Evolutionary conservation across 441 rosid species (phyloP).

Genomic region (Arabidopsis lyrata): DNA sequence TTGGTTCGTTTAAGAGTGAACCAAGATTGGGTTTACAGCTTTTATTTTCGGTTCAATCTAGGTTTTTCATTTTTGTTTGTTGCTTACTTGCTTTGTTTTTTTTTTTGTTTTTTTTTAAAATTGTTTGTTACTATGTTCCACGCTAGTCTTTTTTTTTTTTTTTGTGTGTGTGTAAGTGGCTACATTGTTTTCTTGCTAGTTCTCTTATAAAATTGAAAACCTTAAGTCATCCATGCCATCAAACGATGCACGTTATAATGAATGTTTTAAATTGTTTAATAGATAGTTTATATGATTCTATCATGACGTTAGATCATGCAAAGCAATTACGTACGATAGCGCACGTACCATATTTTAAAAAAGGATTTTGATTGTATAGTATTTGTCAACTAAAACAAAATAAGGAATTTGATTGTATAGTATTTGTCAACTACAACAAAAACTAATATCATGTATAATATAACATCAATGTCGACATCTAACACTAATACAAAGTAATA

Average conservation of each 20-base stretch:
- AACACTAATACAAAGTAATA: too few species aligned
- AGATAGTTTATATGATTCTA: conserved; percentile 10
- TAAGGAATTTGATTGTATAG: too few species aligned
- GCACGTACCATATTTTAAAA: not conserved
- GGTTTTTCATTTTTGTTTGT: too few species aligned
- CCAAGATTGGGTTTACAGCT: not conserved
- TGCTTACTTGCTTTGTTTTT: too few species aligned
- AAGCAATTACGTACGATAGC: conserved; percentile 1
- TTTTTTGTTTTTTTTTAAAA: too few species aligned
- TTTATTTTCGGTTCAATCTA: not conserved
- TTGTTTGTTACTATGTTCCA: too few species aligned
- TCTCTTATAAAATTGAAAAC: not conserved
- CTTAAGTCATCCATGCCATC: not conserved
- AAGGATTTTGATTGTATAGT: too few species aligned
- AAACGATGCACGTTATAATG: not conserved
- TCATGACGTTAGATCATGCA: conserved; percentile 26
- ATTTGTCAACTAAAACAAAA: too few species aligned
- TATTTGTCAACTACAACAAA: too few species aligned
- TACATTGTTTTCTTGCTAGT: not conserved
- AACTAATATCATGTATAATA: too few species aligned
- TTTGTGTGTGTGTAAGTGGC: not conserved
- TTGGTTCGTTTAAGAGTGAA: not conserved
- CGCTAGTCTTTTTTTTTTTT: not conserved
- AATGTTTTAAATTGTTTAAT: not conserved
- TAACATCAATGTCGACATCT: too few species aligned